Conservation (phyloP, 73 alveolate species). For the Stentor roeselii region DNA sequence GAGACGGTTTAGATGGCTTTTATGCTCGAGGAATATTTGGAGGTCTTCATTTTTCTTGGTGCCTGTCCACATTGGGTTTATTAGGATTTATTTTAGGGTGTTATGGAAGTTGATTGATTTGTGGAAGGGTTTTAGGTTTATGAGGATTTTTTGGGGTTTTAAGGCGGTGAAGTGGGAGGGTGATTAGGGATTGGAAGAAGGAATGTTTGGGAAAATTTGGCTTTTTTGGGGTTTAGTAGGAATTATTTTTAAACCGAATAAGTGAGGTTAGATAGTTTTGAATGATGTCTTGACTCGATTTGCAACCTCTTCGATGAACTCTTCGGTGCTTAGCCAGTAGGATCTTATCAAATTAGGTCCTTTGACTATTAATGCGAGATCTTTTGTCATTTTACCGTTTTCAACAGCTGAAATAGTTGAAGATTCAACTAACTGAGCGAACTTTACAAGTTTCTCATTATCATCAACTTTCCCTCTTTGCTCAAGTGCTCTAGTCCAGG, state of each 20-base stretch:
- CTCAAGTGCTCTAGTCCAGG: constrained; percentile 83
- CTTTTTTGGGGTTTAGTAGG: no score
- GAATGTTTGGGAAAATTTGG: no score
- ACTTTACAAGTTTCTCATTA: constrained; percentile 34
- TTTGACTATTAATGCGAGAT: constrained; percentile 70
- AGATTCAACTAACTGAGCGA: constrained; percentile 54
- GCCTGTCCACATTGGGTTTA: background rate
- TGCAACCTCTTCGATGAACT: constrained; percentile 46
- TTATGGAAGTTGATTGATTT: no score
- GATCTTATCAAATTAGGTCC: constrained; percentile 45
- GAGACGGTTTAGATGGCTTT: background rate
- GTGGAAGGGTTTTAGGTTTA: no score
- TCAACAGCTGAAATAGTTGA: constrained; percentile 60
- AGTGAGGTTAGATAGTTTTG: no score
- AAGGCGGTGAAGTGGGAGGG: no score
- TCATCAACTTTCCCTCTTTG: constrained; percentile 75
- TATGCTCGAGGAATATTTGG: background rate
- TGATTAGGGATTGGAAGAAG: no score
- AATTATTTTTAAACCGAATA: no score
- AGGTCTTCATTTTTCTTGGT: background rate
- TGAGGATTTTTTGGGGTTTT: no score
- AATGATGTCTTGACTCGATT: constrained; percentile 30
- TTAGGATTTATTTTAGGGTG: no score
- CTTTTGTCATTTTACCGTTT: constrained; percentile 81
- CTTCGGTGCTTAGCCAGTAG: constrained; percentile 49